Evolutionary conservation across 2,329 filamentous ascomycete species (phyloP).

Genomic region (Leptographium galeiforme): DNA sequence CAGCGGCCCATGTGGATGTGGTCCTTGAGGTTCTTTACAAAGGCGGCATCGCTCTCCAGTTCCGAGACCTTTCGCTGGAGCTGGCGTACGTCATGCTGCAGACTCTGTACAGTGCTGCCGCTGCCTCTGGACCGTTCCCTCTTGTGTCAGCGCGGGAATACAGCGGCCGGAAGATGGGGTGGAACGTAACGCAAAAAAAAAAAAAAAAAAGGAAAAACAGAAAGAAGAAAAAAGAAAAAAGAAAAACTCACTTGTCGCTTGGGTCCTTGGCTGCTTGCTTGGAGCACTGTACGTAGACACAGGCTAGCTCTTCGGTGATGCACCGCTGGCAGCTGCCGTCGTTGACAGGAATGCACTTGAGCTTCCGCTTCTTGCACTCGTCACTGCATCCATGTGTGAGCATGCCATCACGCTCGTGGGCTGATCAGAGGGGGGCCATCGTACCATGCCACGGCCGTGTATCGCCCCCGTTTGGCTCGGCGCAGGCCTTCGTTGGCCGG

Average conservation of each 20-base stretch:
- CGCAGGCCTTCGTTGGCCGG: too few species aligned
- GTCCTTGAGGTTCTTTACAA: not conserved
- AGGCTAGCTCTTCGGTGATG: conserved; percentile 5
- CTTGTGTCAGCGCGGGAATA: too few species aligned
- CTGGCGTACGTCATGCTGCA: not conserved
- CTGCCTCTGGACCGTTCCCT: too few species aligned
- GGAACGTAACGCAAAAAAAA: too few species aligned
- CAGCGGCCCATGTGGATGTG: not conserved
- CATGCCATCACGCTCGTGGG: too few species aligned
- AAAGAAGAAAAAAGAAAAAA: too few species aligned
- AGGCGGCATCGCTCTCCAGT: not conserved
- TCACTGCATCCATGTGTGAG: conserved; percentile 4
- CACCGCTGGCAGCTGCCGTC: not conserved
- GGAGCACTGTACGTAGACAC: conserved; percentile 15
- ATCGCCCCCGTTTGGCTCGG: too few species aligned
- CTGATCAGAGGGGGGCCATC: too few species aligned
- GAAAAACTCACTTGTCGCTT: not conserved
- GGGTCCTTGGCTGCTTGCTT: not conserved
- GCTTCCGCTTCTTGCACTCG: conserved; percentile 24
- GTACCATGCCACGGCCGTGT: too few species aligned
- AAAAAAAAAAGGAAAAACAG: too few species aligned
- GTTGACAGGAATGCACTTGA: conserved; percentile 21
- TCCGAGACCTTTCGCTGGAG: not conserved
- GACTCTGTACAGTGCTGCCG: not conserved
- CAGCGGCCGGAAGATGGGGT: not conserved